Conservation (phyloP, 169 alveolate species). For the Cryptosporidium tyzzeri region DNA sequence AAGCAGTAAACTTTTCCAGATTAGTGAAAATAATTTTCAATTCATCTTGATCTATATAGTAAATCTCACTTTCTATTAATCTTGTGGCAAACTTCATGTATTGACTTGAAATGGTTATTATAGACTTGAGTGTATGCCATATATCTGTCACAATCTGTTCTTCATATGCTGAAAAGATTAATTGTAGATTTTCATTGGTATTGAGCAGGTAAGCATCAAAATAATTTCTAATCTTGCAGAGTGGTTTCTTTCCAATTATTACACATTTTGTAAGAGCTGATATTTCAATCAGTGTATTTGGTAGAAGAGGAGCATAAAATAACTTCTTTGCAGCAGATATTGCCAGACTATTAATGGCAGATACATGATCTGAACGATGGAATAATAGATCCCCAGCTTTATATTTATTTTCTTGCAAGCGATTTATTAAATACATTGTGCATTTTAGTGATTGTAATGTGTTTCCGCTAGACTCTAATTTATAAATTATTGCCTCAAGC, state of each 20-base stretch:
- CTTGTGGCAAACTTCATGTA: slow-evolving; percentile 7
- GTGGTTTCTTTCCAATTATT: neutral
- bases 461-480: slow-evolving; percentile 25
- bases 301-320: slow-evolving; percentile 18
- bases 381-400: slow-evolving; percentile 37
- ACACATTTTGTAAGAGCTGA: neutral
- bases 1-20: neutral
- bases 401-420: slow-evolving; percentile 4
- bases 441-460: slow-evolving; percentile 14
- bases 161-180: neutral
- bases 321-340: neutral
- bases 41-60: neutral
- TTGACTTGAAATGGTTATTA: neutral
- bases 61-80: neutral
- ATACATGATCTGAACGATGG: neutral
- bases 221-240: neutral
- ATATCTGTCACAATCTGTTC: neutral
- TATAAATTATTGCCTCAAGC: slow-evolving; percentile 44
- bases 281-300: slow-evolving; percentile 8
- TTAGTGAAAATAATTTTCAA: neutral
- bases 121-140: slow-evolving; percentile 1
- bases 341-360: neutral
- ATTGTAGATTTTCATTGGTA: neutral
- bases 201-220: neutral
- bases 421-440: slow-evolving; percentile 15